A percentile compares a stretch with the other conserved stretches of the same genome.
phyloP scores from a whole-genome alignment of 202 grass and related monocot genomes.

The Carex sylvatica region DNA sequence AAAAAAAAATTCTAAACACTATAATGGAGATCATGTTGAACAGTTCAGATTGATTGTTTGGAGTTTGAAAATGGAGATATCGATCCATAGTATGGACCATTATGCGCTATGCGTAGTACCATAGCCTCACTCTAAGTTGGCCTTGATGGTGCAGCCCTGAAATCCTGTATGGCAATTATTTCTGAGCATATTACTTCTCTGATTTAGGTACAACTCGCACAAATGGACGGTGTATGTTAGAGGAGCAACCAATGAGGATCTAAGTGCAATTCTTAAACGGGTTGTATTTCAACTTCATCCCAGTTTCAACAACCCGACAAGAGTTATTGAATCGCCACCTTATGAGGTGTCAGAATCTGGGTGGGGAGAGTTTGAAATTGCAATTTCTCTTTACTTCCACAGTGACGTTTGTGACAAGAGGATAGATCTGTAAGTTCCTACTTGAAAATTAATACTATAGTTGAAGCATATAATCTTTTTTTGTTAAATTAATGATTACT shows the following conservation, averaged over 20 bases:
- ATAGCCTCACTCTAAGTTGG: too few species aligned
- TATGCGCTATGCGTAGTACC: too few species aligned
- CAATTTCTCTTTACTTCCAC: conserved; percentile 85
- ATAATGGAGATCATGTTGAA: too few species aligned
- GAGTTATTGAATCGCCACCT: conserved; percentile 71
- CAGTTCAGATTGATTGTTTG: too few species aligned
- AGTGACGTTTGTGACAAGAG: conserved; percentile 84
- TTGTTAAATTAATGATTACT: neutral
- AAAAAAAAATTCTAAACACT: too few species aligned
- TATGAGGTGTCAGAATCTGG: conserved; percentile 92
- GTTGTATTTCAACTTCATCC: conserved; percentile 94
- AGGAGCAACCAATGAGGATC: conserved; percentile 76
- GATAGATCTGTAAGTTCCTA: conserved; percentile 59
- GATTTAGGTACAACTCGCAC: conserved; percentile 79
- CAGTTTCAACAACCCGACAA: conserved; percentile 86
- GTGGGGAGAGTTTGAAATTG: conserved; percentile 95
- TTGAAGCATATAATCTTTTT: neutral
- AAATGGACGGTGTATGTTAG: conserved; percentile 87
- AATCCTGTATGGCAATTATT: neutral
- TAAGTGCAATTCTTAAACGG: conserved; percentile 73
- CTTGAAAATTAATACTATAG: neutral
- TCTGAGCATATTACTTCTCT: neutral
- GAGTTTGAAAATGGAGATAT: too few species aligned
- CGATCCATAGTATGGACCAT: too few species aligned
- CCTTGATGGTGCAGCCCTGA: neutral